Base-by-base conservation (phyloP, 1,284 basidiomycete species). In the Papiliotrema laurentii region DNA sequence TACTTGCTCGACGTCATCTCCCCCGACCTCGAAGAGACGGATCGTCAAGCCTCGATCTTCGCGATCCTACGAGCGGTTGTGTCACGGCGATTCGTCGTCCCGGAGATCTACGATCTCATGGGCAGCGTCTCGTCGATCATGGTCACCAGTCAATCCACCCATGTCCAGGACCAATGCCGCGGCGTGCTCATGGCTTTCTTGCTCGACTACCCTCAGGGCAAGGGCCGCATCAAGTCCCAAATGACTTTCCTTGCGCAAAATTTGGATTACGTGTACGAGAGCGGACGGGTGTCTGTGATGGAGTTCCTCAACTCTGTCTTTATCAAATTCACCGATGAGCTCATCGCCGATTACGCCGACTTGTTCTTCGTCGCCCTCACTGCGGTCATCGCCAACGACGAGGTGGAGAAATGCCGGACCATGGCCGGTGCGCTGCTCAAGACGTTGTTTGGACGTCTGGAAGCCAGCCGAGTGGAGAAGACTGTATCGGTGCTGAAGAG, bases 71-170 rank as follows among this genome's bases (percentile, higher is more conserved):
- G 91, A n/a, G 87, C 92, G 10, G 89, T 98, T 59, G 85, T 98
- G 18, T 78, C 85, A 4, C 84, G 93, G 27, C 88, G 87, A 63
- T 89, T 98, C 55, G 85, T 97, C 37, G 89, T 96, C 1, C 89
- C 90, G 1, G 96, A 98, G 72, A 86, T 99, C 45, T 98, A 99
- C 77, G 93, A 98, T 69, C 76, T 96, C 35, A 97, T 98, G 93
- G 89, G 91, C 56, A 85, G 85, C 56, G 85, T 98, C n/a, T 85
- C 89, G 2, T 86, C 91, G 63, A 84, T 97, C 63, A 85, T 97
- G 79, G 90, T 99, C 35, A 96, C 91, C 9, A 92, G 83, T 60
- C 94, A 98, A 72, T 89, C 89, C 11, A 73, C 83, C 0, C 86
- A 89, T 58, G 91, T 96, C 7, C 91, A 93, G 64, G 93, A 96